Conservation (phyloP, 305 asterid genomes). For the Fraxinus velutina region DNA sequence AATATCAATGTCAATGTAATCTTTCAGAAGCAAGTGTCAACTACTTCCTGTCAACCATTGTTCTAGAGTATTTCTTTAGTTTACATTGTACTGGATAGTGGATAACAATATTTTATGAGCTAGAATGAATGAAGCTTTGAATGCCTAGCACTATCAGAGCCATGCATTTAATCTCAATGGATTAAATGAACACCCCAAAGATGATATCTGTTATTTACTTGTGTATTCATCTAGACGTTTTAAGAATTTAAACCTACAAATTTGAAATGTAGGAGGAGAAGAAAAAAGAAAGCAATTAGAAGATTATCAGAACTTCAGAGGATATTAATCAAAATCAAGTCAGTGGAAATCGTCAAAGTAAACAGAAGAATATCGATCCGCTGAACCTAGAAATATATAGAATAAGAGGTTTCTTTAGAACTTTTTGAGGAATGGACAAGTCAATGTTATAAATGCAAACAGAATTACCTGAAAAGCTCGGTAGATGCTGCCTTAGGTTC, state of each 20-base stretch:
- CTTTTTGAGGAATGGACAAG: neutral
- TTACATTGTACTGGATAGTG: neutral
- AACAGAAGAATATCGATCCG: neutral
- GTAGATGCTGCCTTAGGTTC: constrained; percentile 67
- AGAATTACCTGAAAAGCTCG: constrained; percentile 65
- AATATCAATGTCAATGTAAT: neutral
- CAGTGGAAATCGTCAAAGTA: neutral
- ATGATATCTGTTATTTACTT: neutral
- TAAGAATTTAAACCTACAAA: neutral
- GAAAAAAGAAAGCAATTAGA: neutral
- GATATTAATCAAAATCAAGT: neutral
- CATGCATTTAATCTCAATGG: neutral
- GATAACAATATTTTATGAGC: neutral
- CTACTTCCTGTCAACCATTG: neutral
- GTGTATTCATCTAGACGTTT: neutral
- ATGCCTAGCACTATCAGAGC: neutral
- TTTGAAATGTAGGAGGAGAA: neutral
- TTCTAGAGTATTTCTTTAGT: neutral
- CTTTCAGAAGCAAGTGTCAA: neutral
- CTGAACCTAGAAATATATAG: neutral
- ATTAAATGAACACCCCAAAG: neutral
- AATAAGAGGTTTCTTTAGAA: neutral
- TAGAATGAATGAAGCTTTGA: neutral
- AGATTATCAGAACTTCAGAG: neutral
- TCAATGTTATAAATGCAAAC: neutral